phyloP scores from a whole-genome alignment of 495 filamentous ascomycete species.

The Neurospora pannonica region DNA sequence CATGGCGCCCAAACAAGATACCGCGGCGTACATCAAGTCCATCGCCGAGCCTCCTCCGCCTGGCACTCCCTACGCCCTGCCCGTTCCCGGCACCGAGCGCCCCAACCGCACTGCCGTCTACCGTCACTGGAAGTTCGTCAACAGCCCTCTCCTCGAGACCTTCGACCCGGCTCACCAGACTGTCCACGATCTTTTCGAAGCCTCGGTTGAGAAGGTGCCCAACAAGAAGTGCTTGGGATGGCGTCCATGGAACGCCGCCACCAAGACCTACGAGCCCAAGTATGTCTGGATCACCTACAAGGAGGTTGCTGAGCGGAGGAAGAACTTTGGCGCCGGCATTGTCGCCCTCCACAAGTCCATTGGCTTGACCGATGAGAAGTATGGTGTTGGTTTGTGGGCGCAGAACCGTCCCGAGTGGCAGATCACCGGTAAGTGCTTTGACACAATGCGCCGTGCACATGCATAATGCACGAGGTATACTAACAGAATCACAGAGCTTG shows the following conservation, averaged over 20 bases:
- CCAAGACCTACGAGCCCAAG: slow-evolving; percentile 61
- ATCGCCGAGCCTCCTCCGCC: slow-evolving; percentile 46
- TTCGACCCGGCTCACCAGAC: slow-evolving; percentile 65
- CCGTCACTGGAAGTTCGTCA: slow-evolving; percentile 67
- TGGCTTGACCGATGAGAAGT: slow-evolving; percentile 56
- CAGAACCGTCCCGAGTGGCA: slow-evolving; percentile 98
- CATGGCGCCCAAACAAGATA: slow-evolving; percentile 30
- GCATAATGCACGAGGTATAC: background rate
- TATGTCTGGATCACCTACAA: slow-evolving; percentile 81
- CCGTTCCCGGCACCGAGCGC: slow-evolving; percentile 62
- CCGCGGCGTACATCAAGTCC: slow-evolving; percentile 29
- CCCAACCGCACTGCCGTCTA: slow-evolving; percentile 70
- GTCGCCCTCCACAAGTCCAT: slow-evolving; percentile 69
- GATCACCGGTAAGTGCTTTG: slow-evolving; percentile 56
- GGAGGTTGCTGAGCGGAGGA: slow-evolving; percentile 68
- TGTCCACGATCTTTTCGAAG: slow-evolving; percentile 74
- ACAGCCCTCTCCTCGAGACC: slow-evolving; percentile 60
- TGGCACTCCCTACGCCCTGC: slow-evolving; percentile 52
- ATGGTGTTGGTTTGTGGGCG: slow-evolving; percentile 87
- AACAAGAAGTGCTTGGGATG: slow-evolving; percentile 67
- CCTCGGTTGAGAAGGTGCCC: slow-evolving; percentile 44
- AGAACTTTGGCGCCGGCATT: slow-evolving; percentile 79
- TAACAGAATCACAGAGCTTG: slow-evolving; percentile 56
- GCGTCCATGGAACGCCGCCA: slow-evolving; percentile 66
- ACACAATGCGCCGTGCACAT: background rate